phyloP scores from a whole-genome alignment of 352 stramenopile species.

The Phytophthora brassicae region DNA sequence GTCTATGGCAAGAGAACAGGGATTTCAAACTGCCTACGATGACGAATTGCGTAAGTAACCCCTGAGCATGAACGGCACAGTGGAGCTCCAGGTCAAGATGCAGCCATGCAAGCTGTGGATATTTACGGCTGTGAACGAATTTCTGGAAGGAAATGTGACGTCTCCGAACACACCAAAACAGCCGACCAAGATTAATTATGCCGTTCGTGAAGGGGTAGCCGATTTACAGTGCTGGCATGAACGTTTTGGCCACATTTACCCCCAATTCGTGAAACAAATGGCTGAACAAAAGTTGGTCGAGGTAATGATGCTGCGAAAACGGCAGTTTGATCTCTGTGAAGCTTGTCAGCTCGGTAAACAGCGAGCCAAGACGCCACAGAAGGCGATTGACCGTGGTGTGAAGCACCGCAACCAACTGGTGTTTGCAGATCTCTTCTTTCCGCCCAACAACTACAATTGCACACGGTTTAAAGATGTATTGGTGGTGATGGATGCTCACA shows the following conservation, averaged over 20 bases:
- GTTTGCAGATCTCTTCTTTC: background rate
- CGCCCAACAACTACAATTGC: conserved; percentile 4
- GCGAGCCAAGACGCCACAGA: background rate
- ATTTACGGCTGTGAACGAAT: conserved; percentile 1
- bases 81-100: background rate
- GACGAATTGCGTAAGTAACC: background rate
- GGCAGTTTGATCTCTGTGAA: conserved; percentile 4
- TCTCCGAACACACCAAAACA: background rate
- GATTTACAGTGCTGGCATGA: conserved; percentile 9
- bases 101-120: conserved; percentile 3
- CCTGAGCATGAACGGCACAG: background rate
- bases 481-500: conserved; percentile 1
- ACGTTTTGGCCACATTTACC: background rate
- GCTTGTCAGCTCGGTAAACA: conserved; percentile 9
- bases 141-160: background rate
- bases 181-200: background rate
- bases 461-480: background rate
- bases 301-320: background rate
- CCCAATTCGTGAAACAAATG: background rate
- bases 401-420: conserved; percentile 1
- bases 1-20: background rate
- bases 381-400: background rate
- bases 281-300: background rate
- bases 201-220: background rate
- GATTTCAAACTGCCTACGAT: conserved; percentile 3